Evolutionary conservation across 805 yeast genomes (phyloP).

Genomic region (Candida ulmi): DNA sequence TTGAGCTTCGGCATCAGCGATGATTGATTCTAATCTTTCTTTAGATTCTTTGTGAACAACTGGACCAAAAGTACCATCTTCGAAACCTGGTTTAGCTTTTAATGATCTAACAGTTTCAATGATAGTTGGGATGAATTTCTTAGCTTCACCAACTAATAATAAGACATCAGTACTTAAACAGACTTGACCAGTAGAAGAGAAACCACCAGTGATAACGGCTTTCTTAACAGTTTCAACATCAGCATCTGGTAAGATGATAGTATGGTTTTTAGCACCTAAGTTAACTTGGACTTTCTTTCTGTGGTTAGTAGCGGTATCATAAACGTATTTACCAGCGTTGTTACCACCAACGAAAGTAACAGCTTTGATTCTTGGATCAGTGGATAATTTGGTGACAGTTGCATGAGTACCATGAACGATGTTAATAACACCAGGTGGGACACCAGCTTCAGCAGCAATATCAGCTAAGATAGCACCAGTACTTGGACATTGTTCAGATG

Average conservation of each 20-base stretch:
- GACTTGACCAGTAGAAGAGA: conserved; percentile 83
- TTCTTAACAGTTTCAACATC: conserved; percentile 56
- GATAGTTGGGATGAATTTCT: conserved; percentile 58
- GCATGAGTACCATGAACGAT: conserved; percentile 70
- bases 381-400: conserved; percentile 63
- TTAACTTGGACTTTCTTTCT: conserved; percentile 76
- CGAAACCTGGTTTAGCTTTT: conserved; percentile 63
- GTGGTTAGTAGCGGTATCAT: conserved; percentile 56
- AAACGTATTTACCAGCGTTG: conserved; percentile 71
- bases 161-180: conserved; percentile 75
- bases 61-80: conserved; percentile 63
- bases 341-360: conserved; percentile 78
- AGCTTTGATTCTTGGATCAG: conserved; percentile 72
- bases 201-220: conserved; percentile 69
- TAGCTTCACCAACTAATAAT: conserved; percentile 62
- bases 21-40: conserved; percentile 48
- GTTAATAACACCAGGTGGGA: conserved; percentile 68
- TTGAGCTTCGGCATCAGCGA: conserved; percentile 49
- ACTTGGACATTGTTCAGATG: conserved; percentile 76
- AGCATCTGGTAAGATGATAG: conserved; percentile 69
- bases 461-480: conserved; percentile 72
- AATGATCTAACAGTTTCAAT: conserved; percentile 51
- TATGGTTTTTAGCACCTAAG: conserved; percentile 78
- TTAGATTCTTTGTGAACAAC: conserved; percentile 58
- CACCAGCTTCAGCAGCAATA: conserved; percentile 66